A percentile compares a stretch with the other conserved stretches of the same genome.
These are phyloP conservation scores for Penicillium sp. DNA, from an alignment of 2,329 filamentous ascomycete species.

Conservation along the genomic window DNA sequence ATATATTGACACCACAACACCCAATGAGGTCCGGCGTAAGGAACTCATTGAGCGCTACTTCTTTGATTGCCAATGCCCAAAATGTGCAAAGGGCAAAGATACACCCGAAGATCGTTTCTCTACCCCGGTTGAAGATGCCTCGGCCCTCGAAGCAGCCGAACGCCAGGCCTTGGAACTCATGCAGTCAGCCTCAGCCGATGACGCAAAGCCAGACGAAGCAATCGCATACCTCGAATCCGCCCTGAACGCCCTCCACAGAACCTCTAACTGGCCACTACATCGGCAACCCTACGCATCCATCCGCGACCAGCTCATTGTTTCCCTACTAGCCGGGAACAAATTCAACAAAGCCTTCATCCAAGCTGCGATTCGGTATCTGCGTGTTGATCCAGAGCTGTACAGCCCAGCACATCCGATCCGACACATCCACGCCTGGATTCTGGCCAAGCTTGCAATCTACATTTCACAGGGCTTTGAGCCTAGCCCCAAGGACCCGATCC, in stretches of 20 bases:
- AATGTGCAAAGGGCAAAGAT: slow-evolving; percentile 41
- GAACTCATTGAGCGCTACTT: slow-evolving; percentile 57
- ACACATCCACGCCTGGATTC: slow-evolving; percentile 46
- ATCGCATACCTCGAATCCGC: slow-evolving; percentile 37
- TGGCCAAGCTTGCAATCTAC: slow-evolving; percentile 32
- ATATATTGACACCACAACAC: slow-evolving; percentile 59
- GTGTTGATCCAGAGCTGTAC: slow-evolving; percentile 53
- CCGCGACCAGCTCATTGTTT: slow-evolving; percentile 53
- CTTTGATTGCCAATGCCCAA: slow-evolving; percentile 57
- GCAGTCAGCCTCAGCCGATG: slow-evolving; percentile 15
- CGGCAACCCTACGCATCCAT: slow-evolving; percentile 56
- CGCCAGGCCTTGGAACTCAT: slow-evolving; percentile 26
- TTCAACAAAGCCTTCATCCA: slow-evolving; percentile 52
- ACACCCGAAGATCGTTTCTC: slow-evolving; percentile 20
- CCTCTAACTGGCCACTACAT: slow-evolving; percentile 47
- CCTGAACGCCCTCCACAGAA: slow-evolving; percentile 42
- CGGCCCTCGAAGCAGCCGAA: slow-evolving; percentile 18
- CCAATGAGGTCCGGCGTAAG: slow-evolving; percentile 49
- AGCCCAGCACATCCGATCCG: slow-evolving; percentile 54
- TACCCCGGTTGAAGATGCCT: slow-evolving; percentile 8
- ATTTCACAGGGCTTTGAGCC: slow-evolving; percentile 25
- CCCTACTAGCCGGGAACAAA: slow-evolving; percentile 43
- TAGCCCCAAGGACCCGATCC: slow-evolving; percentile 14
- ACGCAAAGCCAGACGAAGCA: slow-evolving; percentile 27
- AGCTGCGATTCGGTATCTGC: slow-evolving; percentile 50